A percentile compares a stretch with the other conserved stretches of the same genome.
Evolutionary conservation across 345 rosid species (phyloP).

Genomic region (Salix arbutifolia): DNA sequence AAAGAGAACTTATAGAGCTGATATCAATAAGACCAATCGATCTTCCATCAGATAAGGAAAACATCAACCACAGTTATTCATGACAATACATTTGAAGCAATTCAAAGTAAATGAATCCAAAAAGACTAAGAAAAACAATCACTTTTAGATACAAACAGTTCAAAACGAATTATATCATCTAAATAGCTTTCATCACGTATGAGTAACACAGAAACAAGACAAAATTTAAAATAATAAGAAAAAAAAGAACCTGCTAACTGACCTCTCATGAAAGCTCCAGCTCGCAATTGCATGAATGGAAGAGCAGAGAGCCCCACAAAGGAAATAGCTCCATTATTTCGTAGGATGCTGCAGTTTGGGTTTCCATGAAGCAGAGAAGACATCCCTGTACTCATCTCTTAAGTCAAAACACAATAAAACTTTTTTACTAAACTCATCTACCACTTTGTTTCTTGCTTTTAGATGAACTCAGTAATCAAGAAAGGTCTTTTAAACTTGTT

Average conservation of each 20-base stretch:
- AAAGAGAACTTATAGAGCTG: not conserved
- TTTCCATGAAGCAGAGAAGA: slow-evolving; percentile 15
- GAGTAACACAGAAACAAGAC: not conserved
- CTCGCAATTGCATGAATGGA: slow-evolving; percentile 4
- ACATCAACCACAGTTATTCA: not conserved
- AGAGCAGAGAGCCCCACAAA: slow-evolving; percentile 20
- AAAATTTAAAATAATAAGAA: not conserved
- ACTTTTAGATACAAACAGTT: too few species aligned
- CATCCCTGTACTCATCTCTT: slow-evolving; percentile 18
- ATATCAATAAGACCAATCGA: not conserved
- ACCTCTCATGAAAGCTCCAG: slow-evolving; percentile 20
- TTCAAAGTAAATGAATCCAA: not conserved
- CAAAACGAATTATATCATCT: too few species aligned
- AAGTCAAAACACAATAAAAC: too few species aligned
- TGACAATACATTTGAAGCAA: not conserved
- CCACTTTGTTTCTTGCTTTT: not conserved
- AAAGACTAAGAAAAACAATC: not conserved
- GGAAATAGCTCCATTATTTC: slow-evolving; percentile 2
- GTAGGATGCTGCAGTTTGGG: slow-evolving; percentile 16
- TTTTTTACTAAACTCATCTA: too few species aligned
- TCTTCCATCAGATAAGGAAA: not conserved
- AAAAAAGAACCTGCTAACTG: not conserved
- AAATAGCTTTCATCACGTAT: too few species aligned
- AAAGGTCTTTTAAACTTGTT: not conserved
- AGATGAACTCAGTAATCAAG: not conserved